phyloP scores from a whole-genome alignment of 106 monocot species.

The Dendrobium catenatum region DNA sequence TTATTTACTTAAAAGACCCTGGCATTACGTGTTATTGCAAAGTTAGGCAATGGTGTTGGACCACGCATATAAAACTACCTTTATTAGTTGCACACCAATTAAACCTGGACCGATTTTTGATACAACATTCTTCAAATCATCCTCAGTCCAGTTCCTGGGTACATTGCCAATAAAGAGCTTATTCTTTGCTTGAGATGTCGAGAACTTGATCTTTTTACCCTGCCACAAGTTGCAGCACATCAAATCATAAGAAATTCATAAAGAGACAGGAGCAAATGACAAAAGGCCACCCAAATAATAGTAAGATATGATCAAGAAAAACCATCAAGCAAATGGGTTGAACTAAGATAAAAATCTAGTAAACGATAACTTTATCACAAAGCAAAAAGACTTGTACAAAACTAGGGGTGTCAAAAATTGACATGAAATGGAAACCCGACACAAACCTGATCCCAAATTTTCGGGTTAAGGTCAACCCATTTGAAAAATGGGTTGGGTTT shows the following conservation, averaged over 20 bases:
- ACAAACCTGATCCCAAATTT: too few relatives aligned
- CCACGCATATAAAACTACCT: conserved; percentile 30
- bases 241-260: background rate
- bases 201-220: conserved; percentile 78
- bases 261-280: background rate
- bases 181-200: conserved; percentile 76
- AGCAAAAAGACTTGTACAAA: background rate
- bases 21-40: background rate
- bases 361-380: background rate
- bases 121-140: conserved; percentile 60
- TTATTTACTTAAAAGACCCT: background rate
- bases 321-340: background rate
- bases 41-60: background rate
- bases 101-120: conserved; percentile 70
- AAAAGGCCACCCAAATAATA: background rate
- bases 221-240: conserved; percentile 10
- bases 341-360: background rate
- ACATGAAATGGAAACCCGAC: too few relatives aligned
- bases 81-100: conserved; percentile 51
- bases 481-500: too few relatives aligned
- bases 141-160: conserved; percentile 62
- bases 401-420: too few relatives aligned
- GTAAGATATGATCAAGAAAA: background rate
- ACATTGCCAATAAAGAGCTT: conserved; percentile 79
- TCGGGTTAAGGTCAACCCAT: too few relatives aligned